These are phyloP conservation scores for Ophiocordyceps polyrhachis-furcata DNA, from an alignment of 2,329 filamentous ascomycete genomes.

Conservation along the genomic window DNA sequence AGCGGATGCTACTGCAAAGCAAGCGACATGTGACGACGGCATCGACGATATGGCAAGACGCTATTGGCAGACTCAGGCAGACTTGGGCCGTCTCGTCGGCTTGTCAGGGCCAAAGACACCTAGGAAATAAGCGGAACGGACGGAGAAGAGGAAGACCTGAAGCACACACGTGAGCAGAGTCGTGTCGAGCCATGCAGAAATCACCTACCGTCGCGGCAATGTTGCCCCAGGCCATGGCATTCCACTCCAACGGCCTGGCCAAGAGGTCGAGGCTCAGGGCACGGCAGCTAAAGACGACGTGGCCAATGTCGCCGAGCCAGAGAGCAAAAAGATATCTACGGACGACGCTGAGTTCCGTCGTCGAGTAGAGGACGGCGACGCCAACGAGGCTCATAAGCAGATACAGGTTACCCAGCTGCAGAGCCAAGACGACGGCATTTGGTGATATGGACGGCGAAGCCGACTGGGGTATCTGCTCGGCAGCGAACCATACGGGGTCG, in stretches of 20 bases:
- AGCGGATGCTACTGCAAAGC: not conserved
- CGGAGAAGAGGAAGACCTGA: slow-evolving; percentile 34
- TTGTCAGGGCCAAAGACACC: slow-evolving; percentile 37
- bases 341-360: slow-evolving; percentile 45
- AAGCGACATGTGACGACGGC: not conserved
- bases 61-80: slow-evolving; percentile 3
- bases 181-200: not conserved
- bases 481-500: slow-evolving; percentile 42
- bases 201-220: slow-evolving; percentile 41
- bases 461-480: slow-evolving; percentile 34
- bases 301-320: slow-evolving; percentile 47
- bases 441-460: slow-evolving; percentile 18
- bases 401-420: slow-evolving; percentile 54
- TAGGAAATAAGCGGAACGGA: slow-evolving; percentile 36
- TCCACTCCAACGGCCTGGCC: slow-evolving; percentile 40
- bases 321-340: slow-evolving; percentile 48
- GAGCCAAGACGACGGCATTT: slow-evolving; percentile 36
- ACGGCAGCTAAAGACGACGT: slow-evolving; percentile 41
- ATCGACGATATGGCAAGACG: not conserved
- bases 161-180: not conserved
- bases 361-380: slow-evolving; percentile 43
- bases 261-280: slow-evolving; percentile 37
- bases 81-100: slow-evolving; percentile 10
- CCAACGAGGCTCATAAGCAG: slow-evolving; percentile 46
- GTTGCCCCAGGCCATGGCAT: slow-evolving; percentile 55